Base-by-base conservation (phyloP, 2,329 filamentous ascomycete species). In the Trichoderma sp. region DNA sequence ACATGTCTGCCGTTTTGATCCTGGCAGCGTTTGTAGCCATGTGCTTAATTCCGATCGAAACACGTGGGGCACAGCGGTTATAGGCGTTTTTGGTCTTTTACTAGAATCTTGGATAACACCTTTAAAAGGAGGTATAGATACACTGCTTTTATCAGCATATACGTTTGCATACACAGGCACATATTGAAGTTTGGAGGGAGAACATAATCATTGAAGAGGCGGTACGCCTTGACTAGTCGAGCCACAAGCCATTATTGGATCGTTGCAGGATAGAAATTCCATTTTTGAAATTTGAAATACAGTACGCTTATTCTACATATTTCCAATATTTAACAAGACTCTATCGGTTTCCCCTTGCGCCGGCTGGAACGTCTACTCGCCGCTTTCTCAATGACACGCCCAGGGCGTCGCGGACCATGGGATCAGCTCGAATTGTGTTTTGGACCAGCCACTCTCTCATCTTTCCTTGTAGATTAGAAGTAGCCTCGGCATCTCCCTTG, bases 381-480 rank as follows among this genome's bases (percentile, higher is more conserved):
- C 88, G 82, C 76, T 85, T 88, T 77, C 87, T 85, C 69, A 94
- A 81, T 33, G 89, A 89, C 70, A 85, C 86, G 29, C 89, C 89
- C 73, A 97, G 84, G 0, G 94, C 94, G 78, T 93, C 90, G 73
- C 90, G 87, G 10, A 98, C 95, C 81, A 95, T 92, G 0, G 90
- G 90, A 79, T 95, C 92, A 59, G 87, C 88, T 73, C 89, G 86
- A 70, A 96, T 91, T 16, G 90, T 94, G 76, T 96, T 96, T 78
- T 96, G 89, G 62, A 97, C 89, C 73, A 98, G 83, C 86, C 93
- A 97, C 75, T 96, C 92, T 80, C 90, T 92, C 81, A 97, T 87
- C 75, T 91, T 92, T 52, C 86, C 85, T 71, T 89, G 87, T 19
- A 82, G 71, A 49, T 88, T 88, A 56, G 83, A 83, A 58, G 91